These are phyloP conservation scores for Hymenoscyphus fructigenus DNA, from an alignment of 2,329 filamentous ascomycete species.

Conservation along the genomic window DNA sequence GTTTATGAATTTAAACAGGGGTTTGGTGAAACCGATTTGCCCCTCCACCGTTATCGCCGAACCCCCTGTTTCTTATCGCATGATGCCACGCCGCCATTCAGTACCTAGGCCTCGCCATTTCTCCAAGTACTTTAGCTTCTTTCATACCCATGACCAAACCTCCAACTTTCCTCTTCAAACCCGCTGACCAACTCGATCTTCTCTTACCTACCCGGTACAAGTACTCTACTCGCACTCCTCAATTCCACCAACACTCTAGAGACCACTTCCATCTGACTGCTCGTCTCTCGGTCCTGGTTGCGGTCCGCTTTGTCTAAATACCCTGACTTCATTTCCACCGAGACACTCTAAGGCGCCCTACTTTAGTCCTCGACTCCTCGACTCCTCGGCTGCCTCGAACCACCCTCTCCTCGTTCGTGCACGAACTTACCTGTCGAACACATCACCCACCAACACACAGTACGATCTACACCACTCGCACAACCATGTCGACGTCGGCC, in stretches of 20 bases:
- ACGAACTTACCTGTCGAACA: background rate
- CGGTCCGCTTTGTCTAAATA: background rate
- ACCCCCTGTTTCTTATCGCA: conserved; percentile 1
- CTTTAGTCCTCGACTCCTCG: background rate
- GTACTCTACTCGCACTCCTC: background rate
- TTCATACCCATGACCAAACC: background rate
- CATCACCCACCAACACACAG: background rate
- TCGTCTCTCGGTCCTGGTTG: background rate
- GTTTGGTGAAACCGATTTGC: background rate
- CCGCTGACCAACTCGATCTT: conserved; percentile 3
- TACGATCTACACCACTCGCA: background rate
- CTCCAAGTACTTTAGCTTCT: background rate
- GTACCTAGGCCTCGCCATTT: background rate
- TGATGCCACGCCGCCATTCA: background rate
- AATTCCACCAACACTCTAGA: background rate
- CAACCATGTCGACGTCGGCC: conserved; percentile 29
- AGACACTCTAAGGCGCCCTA: conserved; percentile 4
- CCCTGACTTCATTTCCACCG: background rate
- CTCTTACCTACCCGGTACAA: background rate
- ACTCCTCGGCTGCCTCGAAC: background rate
- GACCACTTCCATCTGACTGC: background rate
- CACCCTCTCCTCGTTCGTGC: conserved; percentile 2
- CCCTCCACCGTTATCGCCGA: conserved; percentile 1
- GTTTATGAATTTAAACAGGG: background rate
- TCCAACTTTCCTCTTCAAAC: conserved; percentile 1